phyloP scores from a whole-genome alignment of 75 land plant species.

The Chamaecyparis obtusa region DNA sequence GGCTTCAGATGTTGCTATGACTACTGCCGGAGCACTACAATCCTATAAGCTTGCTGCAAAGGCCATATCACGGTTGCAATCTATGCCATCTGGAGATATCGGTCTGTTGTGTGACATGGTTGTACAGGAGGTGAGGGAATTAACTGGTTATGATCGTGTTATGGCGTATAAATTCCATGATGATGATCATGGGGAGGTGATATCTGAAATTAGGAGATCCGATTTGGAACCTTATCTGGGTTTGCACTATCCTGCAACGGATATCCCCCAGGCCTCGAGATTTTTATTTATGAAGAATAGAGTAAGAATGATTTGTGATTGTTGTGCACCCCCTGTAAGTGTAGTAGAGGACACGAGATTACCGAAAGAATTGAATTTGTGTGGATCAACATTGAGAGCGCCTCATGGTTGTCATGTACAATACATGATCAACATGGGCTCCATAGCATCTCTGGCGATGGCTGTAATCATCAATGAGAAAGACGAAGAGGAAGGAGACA shows the following conservation, averaged over 20 bases:
- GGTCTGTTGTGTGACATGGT: conserved; percentile 72
- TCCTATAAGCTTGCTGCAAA: conserved; percentile 79
- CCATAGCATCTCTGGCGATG: conserved; percentile 81
- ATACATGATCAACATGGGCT: conserved; percentile 89
- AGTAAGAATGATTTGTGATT: conserved; percentile 90
- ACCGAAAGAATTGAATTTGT: conserved; percentile 50
- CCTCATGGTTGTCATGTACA: conserved; percentile 92
- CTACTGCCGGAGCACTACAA: conserved; percentile 68
- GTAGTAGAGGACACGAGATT: conserved; percentile 68
- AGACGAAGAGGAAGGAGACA: conserved; percentile 35
- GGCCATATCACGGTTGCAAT: conserved; percentile 68
- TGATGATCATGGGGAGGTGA: conserved; percentile 90
- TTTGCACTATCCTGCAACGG: conserved; percentile 88
- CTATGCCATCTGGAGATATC: conserved; percentile 72
- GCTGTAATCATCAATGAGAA: conserved; percentile 71
- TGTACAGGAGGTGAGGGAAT: conserved; percentile 71
- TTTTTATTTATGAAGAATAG: conserved; percentile 89
- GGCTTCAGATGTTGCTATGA: conserved; percentile 48
- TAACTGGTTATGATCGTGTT: conserved; percentile 86
- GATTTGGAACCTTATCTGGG: conserved; percentile 84
- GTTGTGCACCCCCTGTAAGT: conserved; percentile 63
- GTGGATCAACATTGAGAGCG: conserved; percentile 75
- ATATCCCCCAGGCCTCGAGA: conserved; percentile 90
- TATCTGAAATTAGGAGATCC: conserved; percentile 61
- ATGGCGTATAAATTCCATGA: conserved; percentile 94